Evolutionary conservation across 176 grass and related monocot species (phyloP), one percentile per base, ranked within the genome.

Genomic region (Phragmites australis): DNA sequence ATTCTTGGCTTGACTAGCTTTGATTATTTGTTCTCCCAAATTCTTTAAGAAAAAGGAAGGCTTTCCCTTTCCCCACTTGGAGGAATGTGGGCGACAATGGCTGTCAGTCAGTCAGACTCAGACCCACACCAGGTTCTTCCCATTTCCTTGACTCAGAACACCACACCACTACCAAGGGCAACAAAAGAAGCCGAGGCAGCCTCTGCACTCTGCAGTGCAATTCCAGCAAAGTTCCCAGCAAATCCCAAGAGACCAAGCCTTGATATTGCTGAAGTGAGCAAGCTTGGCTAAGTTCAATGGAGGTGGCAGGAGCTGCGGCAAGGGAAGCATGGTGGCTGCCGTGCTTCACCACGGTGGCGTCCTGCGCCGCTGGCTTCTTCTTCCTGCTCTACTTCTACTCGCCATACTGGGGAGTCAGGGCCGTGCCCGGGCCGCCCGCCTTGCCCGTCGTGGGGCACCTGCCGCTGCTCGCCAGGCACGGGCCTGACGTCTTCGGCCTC

Each of bases 331-430:
- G 62, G 69, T 74, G 49, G 80, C 9, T 85, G 30, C 45, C 75
- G 43, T 85, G 41, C 71, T 8, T 70, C 51, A 44, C 68, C 58
- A 47, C 60, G 37, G 8, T 39, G 78, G 43, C 52, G 30, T 59
- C 75, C 67, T 79, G 73, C 56, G 45, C 78, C 67, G 68, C 63
- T 65, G 75, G 48, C 69, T 48, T 86, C 39, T 44, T 88, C 29
- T 83, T 84, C 29, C 16, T 88, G n/a, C 41, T 92, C 25, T 90
- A 95, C 84, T 90, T 88, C 69, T 95, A 92, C 81, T 76, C 83
- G 47, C 93, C 87, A 18, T 88, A 74, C 68, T 95, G 87, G 84
- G 80, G 34, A 12, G 47, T 95, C 47, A 72, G 90, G 45, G 69
- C 57, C 5, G 87, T 95, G 61, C 93, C 90, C 11, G 90, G 90